Evolutionary conservation across 805 yeast species (phyloP).

Genomic region (Dipodascus albidus): DNA sequence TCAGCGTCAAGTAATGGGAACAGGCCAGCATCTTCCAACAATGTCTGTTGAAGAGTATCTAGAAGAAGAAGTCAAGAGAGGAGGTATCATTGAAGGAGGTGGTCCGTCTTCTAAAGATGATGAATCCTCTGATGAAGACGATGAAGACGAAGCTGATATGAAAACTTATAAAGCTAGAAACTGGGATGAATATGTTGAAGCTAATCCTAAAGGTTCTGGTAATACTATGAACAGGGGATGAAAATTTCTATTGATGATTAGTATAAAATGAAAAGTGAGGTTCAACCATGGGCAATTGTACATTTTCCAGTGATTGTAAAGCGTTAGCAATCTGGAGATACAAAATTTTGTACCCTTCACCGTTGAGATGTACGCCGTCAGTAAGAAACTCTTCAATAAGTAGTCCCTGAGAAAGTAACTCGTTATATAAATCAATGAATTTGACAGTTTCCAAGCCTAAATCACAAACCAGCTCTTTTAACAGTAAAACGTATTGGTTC

Average conservation of each 20-base stretch:
- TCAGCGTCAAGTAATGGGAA: slow-evolving; percentile 63
- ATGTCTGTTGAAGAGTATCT: slow-evolving; percentile 89
- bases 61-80: slow-evolving; percentile 74
- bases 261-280: slow-evolving; percentile 13
- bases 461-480: background rate
- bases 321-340: slow-evolving; percentile 3
- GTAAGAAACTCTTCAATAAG: slow-evolving; percentile 5
- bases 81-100: slow-evolving; percentile 47
- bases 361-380: slow-evolving; percentile 19
- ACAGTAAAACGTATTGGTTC: slow-evolving; percentile 2
- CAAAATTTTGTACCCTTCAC: slow-evolving; percentile 13
- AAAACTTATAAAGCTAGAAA: slow-evolving; percentile 67
- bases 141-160: slow-evolving; percentile 43
- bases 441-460: background rate
- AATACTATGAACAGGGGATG: slow-evolving; percentile 65
- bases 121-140: slow-evolving; percentile 49
- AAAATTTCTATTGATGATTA: background rate
- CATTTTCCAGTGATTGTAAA: slow-evolving; percentile 6
- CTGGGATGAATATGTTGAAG: slow-evolving; percentile 93
- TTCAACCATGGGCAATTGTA: slow-evolving; percentile 15
- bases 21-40: slow-evolving; percentile 87
- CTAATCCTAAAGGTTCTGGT: slow-evolving; percentile 80
- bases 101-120: slow-evolving; percentile 19
- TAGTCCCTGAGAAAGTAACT: slow-evolving; percentile 12
- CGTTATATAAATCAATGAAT: slow-evolving; percentile 7